These are phyloP conservation scores for Isoetes engelmannii DNA, from an alignment of 83 land plant species.

Conservation along the genomic window DNA sequence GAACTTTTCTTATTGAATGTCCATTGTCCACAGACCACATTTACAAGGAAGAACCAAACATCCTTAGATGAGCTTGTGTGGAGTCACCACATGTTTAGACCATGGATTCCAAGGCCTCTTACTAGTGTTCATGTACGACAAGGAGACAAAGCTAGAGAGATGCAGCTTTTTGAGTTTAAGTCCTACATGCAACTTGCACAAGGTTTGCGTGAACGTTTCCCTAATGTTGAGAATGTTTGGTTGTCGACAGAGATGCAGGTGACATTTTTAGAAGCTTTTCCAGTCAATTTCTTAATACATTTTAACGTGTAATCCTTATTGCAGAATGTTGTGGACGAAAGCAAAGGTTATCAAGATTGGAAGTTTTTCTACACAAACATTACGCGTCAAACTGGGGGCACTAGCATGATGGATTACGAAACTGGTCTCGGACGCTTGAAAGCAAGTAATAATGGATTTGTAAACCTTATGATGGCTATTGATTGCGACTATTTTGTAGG, in stretches of 20 bases:
- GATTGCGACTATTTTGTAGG: constrained; percentile 7
- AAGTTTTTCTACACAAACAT: constrained; percentile 8
- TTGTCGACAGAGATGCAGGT: constrained; percentile 10
- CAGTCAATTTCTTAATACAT: neutral
- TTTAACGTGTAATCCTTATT: neutral
- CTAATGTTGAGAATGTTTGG: neutral
- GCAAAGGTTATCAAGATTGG: neutral
- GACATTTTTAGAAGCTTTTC: neutral
- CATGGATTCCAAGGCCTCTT: constrained; percentile 10
- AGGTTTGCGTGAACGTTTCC: neutral
- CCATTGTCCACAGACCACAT: too few species aligned
- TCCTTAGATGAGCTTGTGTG: too few species aligned
- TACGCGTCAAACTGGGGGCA: neutral
- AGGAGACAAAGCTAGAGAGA: constrained; percentile 8
- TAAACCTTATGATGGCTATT: neutral
- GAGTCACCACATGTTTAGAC: neutral
- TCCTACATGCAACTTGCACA: constrained; percentile 4
- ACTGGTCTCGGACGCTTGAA: neutral
- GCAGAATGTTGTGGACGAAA: constrained; percentile 3
- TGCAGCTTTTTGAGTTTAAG: neutral
- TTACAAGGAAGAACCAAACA: too few species aligned
- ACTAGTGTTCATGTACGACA: constrained; percentile 1
- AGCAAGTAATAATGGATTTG: constrained; percentile 1
- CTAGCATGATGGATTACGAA: constrained; percentile 1
- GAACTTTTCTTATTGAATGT: too few species aligned